Percentiles rank a stretch among this genome's conserved stretches.
Conservation (phyloP, 768 basidiomycete species). For the Podaxis carcinomalis region DNA sequence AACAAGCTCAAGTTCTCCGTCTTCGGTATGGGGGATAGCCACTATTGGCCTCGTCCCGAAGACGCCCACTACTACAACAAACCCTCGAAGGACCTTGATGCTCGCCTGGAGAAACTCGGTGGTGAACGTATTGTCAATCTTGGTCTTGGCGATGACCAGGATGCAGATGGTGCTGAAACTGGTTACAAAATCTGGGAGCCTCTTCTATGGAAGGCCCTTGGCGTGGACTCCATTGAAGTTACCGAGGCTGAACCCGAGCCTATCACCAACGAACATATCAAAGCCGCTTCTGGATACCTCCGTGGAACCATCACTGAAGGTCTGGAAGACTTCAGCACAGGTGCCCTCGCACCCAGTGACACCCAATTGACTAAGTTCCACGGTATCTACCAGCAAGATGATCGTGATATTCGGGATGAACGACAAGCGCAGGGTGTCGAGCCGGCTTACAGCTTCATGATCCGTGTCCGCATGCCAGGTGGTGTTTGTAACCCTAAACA, state of each 20-base stretch:
- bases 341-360: constrained; percentile 87
- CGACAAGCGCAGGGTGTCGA: constrained; percentile 89
- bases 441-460: constrained; percentile 98
- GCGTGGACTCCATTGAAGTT: constrained; percentile 86
- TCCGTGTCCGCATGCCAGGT: constrained; percentile 92
- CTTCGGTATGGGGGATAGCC: constrained; percentile 96
- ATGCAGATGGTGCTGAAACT: constrained; percentile 92
- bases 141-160: constrained; percentile 95
- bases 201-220: constrained; percentile 87
- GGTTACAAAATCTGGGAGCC: constrained; percentile 98
- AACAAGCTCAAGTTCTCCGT: constrained; percentile 72
- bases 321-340: constrained; percentile 78
- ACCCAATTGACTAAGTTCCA: constrained; percentile 98
- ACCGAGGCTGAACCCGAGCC: constrained; percentile 92
- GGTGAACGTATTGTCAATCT: constrained; percentile 69
- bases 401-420: constrained; percentile 97
- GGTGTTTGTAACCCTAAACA: constrained; percentile 91
- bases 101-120: constrained; percentile 73
- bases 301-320: constrained; percentile 96
- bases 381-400: constrained; percentile 95
- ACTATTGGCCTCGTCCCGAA: constrained; percentile 97
- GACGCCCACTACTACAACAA: constrained; percentile 99
- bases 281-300: constrained; percentile 89
- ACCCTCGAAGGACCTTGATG: constrained; percentile 86
- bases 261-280: constrained; percentile 99